phyloP scores from a whole-genome alignment of 1,284 basidiomycete genomes.

The Ganoderma leucocontextum region DNA sequence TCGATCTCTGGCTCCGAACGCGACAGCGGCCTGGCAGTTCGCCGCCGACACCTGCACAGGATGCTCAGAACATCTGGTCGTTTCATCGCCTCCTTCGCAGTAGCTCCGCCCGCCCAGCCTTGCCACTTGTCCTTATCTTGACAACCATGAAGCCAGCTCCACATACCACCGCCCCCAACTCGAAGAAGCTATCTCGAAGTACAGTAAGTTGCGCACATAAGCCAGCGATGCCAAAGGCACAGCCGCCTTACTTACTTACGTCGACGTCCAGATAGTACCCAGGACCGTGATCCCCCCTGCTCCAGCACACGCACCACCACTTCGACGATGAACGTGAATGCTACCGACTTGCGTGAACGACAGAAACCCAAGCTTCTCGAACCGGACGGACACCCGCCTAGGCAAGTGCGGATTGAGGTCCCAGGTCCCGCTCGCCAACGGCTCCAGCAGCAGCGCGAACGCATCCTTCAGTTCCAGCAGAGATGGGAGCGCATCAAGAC shows the following conservation, averaged over 20 bases:
- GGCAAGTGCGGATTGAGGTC: background rate
- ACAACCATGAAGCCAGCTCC: background rate
- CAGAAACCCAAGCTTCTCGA: background rate
- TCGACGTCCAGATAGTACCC: background rate
- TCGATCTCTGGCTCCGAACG: no score
- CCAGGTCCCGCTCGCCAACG: constrained; percentile 8
- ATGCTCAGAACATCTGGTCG: background rate
- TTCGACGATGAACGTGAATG: background rate
- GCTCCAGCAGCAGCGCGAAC: constrained; percentile 32
- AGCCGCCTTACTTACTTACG: background rate
- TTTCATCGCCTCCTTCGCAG: background rate
- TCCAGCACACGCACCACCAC: background rate
- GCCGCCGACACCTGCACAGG: background rate
- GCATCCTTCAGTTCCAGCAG: constrained; percentile 38
- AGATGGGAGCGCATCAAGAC: constrained; percentile 42
- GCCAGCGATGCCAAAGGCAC: background rate
- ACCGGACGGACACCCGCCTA: background rate
- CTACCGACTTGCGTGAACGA: constrained; percentile 7
- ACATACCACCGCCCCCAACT: background rate
- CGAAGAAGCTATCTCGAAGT: background rate
- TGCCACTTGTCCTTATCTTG: background rate
- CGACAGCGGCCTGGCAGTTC: no score
- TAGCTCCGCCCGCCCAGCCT: background rate
- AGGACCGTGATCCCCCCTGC: background rate
- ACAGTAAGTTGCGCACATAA: background rate